These are phyloP conservation scores for Sphagnum contortum DNA, from an alignment of 225 moss, liverwort and hornwort genomes.

Conservation along the genomic window DNA sequence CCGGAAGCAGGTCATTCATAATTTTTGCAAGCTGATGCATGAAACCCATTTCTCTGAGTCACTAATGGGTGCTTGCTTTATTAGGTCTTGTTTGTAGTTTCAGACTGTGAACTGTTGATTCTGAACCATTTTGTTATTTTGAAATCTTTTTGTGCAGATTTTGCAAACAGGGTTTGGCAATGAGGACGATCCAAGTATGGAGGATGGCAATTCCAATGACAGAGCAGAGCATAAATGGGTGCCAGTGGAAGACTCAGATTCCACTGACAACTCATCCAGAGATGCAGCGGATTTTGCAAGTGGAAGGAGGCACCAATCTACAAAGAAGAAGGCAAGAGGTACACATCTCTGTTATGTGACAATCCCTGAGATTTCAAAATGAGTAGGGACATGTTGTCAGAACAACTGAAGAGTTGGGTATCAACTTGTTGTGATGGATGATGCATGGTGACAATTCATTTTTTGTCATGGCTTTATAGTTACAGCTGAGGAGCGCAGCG, in stretches of 20 bases:
- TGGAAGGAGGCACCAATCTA: conserved; percentile 51
- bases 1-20: conserved; percentile 63
- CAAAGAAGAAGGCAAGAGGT: conserved; percentile 81
- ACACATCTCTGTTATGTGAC: not conserved
- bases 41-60: too few species aligned
- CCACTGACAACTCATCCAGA: conserved; percentile 37
- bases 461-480: not conserved
- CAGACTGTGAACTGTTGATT: too few species aligned
- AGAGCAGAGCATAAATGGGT: conserved; percentile 70
- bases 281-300: conserved; percentile 53
- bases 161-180: conserved; percentile 61
- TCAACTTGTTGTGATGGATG: too few species aligned
- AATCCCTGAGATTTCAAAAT: too few species aligned
- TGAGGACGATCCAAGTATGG: conserved; percentile 86
- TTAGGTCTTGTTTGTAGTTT: too few species aligned
- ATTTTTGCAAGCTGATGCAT: too few species aligned
- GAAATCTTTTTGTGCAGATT: conserved; percentile 22
- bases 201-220: conserved; percentile 79
- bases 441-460: too few species aligned
- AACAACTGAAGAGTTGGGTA: too few species aligned
- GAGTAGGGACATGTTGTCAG: too few species aligned
- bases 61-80: too few species aligned
- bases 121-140: too few species aligned
- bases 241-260: conserved; percentile 60
- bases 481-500: conserved; percentile 34